phyloP scores from a whole-genome alignment of 768 basidiomycete genomes.

The Gyrodon lividus region DNA sequence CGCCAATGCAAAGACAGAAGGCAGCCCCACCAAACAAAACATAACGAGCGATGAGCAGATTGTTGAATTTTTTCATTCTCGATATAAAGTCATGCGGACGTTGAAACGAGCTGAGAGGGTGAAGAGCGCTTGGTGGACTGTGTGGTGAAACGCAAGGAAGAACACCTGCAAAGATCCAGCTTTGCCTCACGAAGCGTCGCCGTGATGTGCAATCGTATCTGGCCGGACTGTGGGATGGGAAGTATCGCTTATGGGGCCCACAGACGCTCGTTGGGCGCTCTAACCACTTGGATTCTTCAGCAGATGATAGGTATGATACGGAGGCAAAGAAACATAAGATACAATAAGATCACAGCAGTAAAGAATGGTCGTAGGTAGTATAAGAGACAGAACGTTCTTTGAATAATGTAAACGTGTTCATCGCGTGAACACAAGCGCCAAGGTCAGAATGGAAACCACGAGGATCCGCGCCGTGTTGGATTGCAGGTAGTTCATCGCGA shows the following conservation, averaged over 20 bases:
- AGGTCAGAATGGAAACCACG: neutral
- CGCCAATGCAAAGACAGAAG: neutral
- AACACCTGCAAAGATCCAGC: conserved; percentile 29
- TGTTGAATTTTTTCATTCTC: conserved; percentile 38
- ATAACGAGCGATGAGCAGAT: conserved; percentile 54
- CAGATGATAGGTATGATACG: conserved; percentile 17
- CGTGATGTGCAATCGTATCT: conserved; percentile 8
- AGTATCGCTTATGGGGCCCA: neutral
- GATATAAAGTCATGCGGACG: conserved; percentile 29
- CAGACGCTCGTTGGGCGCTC: neutral
- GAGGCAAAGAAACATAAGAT: conserved; percentile 10
- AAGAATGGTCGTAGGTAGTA: conserved; percentile 14
- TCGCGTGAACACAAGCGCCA: neutral
- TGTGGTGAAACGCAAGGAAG: neutral
- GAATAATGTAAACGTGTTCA: conserved; percentile 22
- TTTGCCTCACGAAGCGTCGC: conserved; percentile 18
- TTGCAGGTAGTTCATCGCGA: conserved; percentile 8
- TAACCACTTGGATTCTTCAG: neutral
- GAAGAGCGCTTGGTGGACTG: conserved; percentile 35
- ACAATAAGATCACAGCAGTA: conserved; percentile 22
- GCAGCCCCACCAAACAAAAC: conserved; percentile 51
- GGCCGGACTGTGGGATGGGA: conserved; percentile 21
- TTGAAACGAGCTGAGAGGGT: conserved; percentile 20
- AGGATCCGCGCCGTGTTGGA: neutral
- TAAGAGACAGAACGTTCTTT: conserved; percentile 10